Percentiles rank a stretch among this genome's conserved stretches.
Evolutionary conservation across 805 yeast genomes (phyloP).

Genomic region (Lipomyces chichibuensis): DNA sequence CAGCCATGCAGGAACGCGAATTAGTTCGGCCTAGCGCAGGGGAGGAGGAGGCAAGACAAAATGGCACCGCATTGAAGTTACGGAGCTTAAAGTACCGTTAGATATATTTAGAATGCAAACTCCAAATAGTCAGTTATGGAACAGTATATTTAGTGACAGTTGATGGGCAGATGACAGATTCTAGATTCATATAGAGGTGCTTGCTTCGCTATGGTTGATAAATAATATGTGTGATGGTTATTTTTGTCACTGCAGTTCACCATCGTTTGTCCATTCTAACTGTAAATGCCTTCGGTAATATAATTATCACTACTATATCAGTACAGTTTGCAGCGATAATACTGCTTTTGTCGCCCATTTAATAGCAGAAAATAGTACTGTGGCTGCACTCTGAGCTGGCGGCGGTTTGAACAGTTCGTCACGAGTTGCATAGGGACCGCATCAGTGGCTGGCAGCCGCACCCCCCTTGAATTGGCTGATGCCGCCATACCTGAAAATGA

Average conservation of each 20-base stretch:
- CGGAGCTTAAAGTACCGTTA: no score
- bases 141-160: not conserved
- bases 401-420: not conserved
- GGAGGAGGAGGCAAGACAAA: not conserved
- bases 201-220: no score
- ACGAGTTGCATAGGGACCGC: not conserved
- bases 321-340: no score
- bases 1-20: not conserved
- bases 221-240: no score
- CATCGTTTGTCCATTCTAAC: not conserved
- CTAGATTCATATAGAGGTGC: no score
- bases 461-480: not conserved
- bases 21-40: not conserved
- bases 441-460: constrained; percentile 3
- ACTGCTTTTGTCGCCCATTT: no score
- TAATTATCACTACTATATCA: no score
- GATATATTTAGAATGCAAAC: no score
- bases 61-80: no score
- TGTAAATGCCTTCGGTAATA: not conserved
- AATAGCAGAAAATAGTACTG: not conserved
- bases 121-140: not conserved
- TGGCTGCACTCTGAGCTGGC: not conserved
- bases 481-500: not conserved
- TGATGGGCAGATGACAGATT: no score
- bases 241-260: not conserved